Base-by-base conservation (phyloP, 352 stramenopile genomes). In the Globisporangium cystogenes region DNA sequence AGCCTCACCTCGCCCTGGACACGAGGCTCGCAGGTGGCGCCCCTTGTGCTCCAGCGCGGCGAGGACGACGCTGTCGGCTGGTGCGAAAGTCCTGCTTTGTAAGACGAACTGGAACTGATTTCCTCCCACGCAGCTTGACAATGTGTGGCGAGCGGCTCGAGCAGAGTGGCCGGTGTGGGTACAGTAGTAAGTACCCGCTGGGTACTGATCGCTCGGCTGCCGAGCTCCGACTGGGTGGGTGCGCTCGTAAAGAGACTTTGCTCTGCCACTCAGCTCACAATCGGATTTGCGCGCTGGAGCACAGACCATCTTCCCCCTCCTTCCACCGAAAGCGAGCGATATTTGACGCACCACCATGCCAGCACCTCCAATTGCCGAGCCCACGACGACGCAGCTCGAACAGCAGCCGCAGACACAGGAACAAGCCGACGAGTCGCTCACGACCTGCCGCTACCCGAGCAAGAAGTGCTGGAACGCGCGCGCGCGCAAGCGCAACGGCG, bases 381-480 rank as follows among this genome's bases (percentile, higher is more conserved):
- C 29, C 7, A 35, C 46, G 29, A 27, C 35, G 46, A 26, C 24
- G 18, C n/a, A n/a, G n/a, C n/a, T n/a, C 16, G 10, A 21, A 3
- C 18, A 18, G 15, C 11, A 24, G 20, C 7, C 21, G 8, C 18
- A 42, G 6, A n/a, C 31, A 0, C 11, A 29, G 44, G 5, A 20
- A n/a, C n/a, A 33, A 15, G 33, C 7, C 4, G n/a, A 35, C 23
- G 47, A 53, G 31, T 35, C 47, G 47, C 37, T 23, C 29, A 50
- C 63, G 15, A 58, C 70, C 10, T 83, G 72, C 53, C 57, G 69
- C 4, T 83, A 83, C 51, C 66, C 66, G 31, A 83, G 65, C 59
- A 78, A 73, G 49, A 75, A 76, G 37, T 83, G 72, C 62, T 66
- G 56, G 29, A 75, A 80, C 55, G n/a, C 47, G 14, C 72, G 72